phyloP scores from a whole-genome alignment of 2,329 filamentous ascomycete genomes.

The Pseudofabraea citricarpa region DNA sequence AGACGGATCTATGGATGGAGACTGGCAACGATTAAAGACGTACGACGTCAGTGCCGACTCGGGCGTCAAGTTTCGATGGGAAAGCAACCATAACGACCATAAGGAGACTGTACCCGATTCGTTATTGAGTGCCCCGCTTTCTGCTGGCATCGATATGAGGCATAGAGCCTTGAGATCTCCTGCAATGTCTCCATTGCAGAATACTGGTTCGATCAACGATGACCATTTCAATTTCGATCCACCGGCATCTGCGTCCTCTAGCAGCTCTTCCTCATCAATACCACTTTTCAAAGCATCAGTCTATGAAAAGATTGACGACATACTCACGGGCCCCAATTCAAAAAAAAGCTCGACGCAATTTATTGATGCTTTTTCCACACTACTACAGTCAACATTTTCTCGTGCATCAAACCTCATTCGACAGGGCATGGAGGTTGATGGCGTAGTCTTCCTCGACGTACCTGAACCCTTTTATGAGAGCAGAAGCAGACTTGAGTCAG shows the following conservation, averaged over 20 bases:
- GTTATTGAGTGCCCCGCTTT: neutral
- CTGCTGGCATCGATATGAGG: neutral
- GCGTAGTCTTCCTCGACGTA: conserved; percentile 23
- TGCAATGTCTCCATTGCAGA: neutral
- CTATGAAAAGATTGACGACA: conserved; percentile 9
- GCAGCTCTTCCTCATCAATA: conserved; percentile 14
- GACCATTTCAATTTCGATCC: conserved; percentile 16
- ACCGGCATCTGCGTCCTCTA: conserved; percentile 15
- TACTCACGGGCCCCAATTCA: conserved; percentile 1
- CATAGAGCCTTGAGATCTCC: neutral
- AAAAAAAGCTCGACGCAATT: conserved; percentile 12
- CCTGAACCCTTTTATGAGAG: conserved; percentile 19
- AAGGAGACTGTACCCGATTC: conserved; percentile 4
- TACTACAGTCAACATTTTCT: conserved; percentile 19
- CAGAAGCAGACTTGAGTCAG: conserved; percentile 17
- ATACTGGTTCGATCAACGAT: neutral
- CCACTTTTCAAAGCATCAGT: conserved; percentile 12
- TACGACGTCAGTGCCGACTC: conserved; percentile 16
- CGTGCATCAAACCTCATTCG: conserved; percentile 24
- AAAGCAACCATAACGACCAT: conserved; percentile 14
- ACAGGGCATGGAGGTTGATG: conserved; percentile 22
- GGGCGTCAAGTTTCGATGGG: conserved; percentile 18
- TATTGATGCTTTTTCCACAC: conserved; percentile 14
- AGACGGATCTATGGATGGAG: conserved; percentile 20
- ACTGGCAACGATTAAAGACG: conserved; percentile 18